Base-by-base conservation (phyloP, 139 green algal species). In the Tetraselmis striata region DNA sequence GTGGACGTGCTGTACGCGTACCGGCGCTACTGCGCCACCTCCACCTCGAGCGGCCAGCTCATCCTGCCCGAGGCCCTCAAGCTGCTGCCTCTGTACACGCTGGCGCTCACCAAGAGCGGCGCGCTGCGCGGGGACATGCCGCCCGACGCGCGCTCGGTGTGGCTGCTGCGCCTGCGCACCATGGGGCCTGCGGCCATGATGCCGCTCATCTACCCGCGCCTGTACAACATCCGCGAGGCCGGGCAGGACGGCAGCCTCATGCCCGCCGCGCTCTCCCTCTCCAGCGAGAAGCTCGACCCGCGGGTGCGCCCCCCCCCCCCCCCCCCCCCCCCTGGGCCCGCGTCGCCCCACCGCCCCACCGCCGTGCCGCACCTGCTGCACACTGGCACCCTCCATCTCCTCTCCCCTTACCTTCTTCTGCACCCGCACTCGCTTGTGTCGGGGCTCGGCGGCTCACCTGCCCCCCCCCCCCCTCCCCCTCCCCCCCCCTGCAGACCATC, bases 31-130 rank as follows among this genome's bases (percentile, higher is more conserved):
- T 97, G 93, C 84, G 91, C 93, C 30, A 87, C 82, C 77, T 86
- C 84, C 26, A 82, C 86, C 59, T 83, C 77, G 30, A 80, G 83
- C 0, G 90, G 87, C 5, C 95, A 98, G 88, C 93, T 98, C 76
- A 96, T 98, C 79, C 88, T 98, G 76, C 95, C 95, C 0, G 94
- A 98, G 87, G 90, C 93, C 24, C 87, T 98, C 67, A 97, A 98
- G 90, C 89, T 98, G 83, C 87, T 97, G 85, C 95, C 95, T 23
- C 87, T 98, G 30, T 97, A 94, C 87, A 87, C 84, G 30, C 86
- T 97, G 75, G 87, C 86, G 28, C 83, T 97, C 30, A 86, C 91
- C 78, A 98, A 98, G 88, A 85, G 83, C 11, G 77, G 87, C 30
- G 84, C 84, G 11, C 89, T 98, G 89, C 89, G 92, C 82, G 87